phyloP scores from a whole-genome alignment of 257 asterid species.

The Solanum corneliomulleri region DNA sequence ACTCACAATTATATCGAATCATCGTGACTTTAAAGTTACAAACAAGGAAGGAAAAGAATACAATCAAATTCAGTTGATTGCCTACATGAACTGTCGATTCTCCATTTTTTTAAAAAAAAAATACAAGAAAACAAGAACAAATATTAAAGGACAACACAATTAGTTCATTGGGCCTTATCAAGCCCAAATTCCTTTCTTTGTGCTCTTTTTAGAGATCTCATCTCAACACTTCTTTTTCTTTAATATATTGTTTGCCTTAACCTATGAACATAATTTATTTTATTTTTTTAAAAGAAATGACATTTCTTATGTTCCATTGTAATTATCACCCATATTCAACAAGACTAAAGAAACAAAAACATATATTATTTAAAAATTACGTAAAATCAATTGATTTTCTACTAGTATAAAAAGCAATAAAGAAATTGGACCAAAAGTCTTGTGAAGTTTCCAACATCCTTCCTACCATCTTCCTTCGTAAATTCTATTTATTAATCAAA shows the following conservation, averaged over 20 bases:
- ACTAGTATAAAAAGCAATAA: neutral
- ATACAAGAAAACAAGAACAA: no score
- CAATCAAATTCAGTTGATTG: no score
- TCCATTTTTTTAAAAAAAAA: no score
- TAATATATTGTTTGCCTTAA: neutral
- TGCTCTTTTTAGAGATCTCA: neutral
- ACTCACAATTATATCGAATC: no score
- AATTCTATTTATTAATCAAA: neutral
- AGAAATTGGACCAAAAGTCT: neutral
- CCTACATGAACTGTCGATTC: no score
- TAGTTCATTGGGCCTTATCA: neutral
- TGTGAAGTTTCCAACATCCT: slow-evolving; percentile 7
- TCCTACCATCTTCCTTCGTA: neutral
- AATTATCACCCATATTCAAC: neutral
- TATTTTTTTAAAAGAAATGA: neutral
- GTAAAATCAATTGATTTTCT: neutral
- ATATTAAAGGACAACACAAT: no score
- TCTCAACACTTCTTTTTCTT: neutral
- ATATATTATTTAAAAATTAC: neutral
- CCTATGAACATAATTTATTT: neutral
- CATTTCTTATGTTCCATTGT: neutral
- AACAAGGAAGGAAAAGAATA: no score
- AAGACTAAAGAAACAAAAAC: neutral
- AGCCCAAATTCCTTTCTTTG: neutral
- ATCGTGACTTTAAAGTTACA: no score